Evolutionary conservation across 2,329 filamentous ascomycete species (phyloP), one percentile per base, ranked within the genome.

Genomic region (Raffaelea ambrosiae): DNA sequence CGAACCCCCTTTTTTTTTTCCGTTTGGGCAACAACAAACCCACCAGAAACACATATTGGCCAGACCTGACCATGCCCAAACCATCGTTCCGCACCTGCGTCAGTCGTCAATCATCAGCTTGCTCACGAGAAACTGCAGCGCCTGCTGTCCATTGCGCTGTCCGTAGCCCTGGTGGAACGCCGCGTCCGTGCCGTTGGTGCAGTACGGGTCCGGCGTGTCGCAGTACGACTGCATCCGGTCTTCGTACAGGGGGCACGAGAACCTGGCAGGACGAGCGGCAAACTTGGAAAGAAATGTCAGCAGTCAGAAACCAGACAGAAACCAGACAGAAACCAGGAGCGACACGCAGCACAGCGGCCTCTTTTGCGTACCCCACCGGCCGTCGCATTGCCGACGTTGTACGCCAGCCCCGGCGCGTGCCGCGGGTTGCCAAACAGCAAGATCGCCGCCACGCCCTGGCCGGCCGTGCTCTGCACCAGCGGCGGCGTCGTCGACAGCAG

Each of bases 351-450:
- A n/a, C n/a, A n/a, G n/a, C n/a, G 61, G 14, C 29, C 73, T 49
- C 79, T 79, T 73, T 76, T 11, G 16, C 74, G 66, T 69, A 81
- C 77, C 22, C 79, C 79, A 46, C 66, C 61, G 18, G 70, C 72
- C 23, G 59, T 66, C 57, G 77, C 80, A 14, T 75, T 81, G 13
- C 79, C 78, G 47, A 79, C 73, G 46, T 79, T 72, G 60, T 77
- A 82, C 3, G 73, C 58, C 29, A 76, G 61, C 2, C 77, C 75
- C 21, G 63, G 58, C 16, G 68, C 65, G 58, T 76, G 71, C 51
- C 77, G 66, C 14, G 79, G 79, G 57, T 79, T 71, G 8, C 78
- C 78, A 75, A 80, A 78, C 54, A 79, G 70, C 53, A 82, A 76
- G 20, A 73, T 73, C 2, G 74, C 77, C 54, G 76, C 77, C 50